A percentile compares a stretch with the other conserved stretches of the same genome.
phyloP scores from a whole-genome alignment of 306 rosid species.

The Senna tora region DNA sequence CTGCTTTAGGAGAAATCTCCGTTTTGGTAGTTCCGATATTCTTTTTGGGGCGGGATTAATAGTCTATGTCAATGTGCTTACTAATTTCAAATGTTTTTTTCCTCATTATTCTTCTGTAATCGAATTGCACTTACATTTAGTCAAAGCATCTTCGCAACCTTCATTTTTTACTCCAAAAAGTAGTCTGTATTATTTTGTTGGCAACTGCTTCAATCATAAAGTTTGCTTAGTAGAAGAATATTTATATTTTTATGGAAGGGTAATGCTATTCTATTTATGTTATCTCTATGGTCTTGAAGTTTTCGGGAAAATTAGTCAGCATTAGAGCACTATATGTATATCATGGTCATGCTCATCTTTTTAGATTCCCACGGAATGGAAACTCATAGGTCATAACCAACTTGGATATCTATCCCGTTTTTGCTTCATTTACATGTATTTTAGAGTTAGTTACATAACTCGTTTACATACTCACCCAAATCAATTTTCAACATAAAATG shows the following conservation, averaged over 20 bases:
- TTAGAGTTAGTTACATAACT: not conserved
- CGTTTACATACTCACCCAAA: not conserved
- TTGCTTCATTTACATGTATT: no score
- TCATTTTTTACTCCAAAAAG: conserved; percentile 6
- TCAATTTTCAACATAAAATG: not conserved
- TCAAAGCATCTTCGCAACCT: conserved; percentile 36
- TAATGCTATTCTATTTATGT: no score
- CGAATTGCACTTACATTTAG: conserved; percentile 41
- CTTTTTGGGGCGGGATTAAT: conserved; percentile 53
- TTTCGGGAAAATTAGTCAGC: no score
- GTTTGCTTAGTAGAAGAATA: no score
- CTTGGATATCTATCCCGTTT: no score
- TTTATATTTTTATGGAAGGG: no score
- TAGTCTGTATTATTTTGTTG: not conserved
- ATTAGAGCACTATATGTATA: no score
- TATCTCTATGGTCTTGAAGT: no score
- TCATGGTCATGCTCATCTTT: no score
- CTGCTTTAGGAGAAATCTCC: conserved; percentile 56
- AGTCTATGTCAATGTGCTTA: conserved; percentile 43
- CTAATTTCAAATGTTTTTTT: conserved; percentile 23
- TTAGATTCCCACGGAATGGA: no score
- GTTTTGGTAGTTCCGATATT: conserved; percentile 60
- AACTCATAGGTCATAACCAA: no score
- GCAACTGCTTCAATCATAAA: not conserved
- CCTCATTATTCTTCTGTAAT: conserved; percentile 33